phyloP scores from a whole-genome alignment of 1,284 basidiomycete species.

The Moniliophthora roreri region DNA sequence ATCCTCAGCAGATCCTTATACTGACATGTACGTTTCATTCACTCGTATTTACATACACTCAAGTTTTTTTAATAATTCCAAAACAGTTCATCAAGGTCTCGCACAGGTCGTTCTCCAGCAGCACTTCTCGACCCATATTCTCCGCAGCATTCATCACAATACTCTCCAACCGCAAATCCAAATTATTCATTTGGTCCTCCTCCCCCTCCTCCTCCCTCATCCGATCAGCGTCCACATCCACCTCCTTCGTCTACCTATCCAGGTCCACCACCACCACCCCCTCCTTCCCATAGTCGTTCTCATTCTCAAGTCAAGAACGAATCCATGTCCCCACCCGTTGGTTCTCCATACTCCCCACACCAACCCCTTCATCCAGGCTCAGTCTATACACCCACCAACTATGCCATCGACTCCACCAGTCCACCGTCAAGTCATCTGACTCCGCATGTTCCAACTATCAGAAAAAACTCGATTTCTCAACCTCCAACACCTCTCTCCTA shows the following conservation, averaged over 20 bases:
- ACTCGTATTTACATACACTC: neutral
- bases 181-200: conserved; percentile 48
- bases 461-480: conserved; percentile 54
- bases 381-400: conserved; percentile 32
- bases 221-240: conserved; percentile 34
- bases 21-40: conserved; percentile 58
- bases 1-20: conserved; percentile 40
- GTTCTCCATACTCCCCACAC: conserved; percentile 55
- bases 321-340: conserved; percentile 48
- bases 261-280: conserved; percentile 45
- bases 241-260: conserved; percentile 49
- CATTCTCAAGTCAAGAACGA: conserved; percentile 63
- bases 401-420: conserved; percentile 60
- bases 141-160: conserved; percentile 57
- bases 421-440: conserved; percentile 45
- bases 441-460: conserved; percentile 39
- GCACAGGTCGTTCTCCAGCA: conserved; percentile 55
- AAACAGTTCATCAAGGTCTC: conserved; percentile 55
- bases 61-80: conserved; percentile 26
- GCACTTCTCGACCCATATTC: conserved; percentile 65
- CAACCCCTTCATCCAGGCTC: conserved; percentile 20
- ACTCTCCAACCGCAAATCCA: conserved; percentile 53
- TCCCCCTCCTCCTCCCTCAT: no score
- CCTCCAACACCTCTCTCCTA: conserved; percentile 72
- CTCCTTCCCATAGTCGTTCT: conserved; percentile 56